Percentiles rank a stretch among this genome's conserved stretches.
Evolutionary conservation across 768 basidiomycete species (phyloP).

Genomic region (Fistulinella prunicolor): DNA sequence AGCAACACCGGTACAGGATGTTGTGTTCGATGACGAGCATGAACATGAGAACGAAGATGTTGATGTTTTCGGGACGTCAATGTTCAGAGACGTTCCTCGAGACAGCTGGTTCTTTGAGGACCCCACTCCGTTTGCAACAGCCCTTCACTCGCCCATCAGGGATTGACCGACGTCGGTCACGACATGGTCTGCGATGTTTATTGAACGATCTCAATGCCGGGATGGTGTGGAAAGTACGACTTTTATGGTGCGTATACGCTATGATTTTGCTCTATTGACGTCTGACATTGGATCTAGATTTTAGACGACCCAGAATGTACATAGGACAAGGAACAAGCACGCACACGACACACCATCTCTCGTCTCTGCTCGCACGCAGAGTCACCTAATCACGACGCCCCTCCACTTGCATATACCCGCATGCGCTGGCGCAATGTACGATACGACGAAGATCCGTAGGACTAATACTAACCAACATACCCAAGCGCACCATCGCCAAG

Average conservation of each 20-base stretch:
- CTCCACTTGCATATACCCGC: neutral
- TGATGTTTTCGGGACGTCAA: conserved; percentile 13
- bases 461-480: neutral
- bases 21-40: too few relatives aligned
- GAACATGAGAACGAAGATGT: conserved; percentile 1
- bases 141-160: neutral
- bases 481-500: neutral
- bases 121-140: neutral
- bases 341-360: neutral
- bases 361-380: neutral
- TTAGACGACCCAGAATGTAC: conserved; percentile 5
- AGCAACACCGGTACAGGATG: conserved; percentile 5
- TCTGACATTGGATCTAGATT: conserved; percentile 4
- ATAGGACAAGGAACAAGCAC: neutral
- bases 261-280: neutral
- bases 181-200: too few relatives aligned
- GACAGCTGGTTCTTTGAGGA: conserved; percentile 14
- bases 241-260: neutral
- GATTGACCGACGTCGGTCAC: neutral
- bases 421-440: conserved; percentile 23
- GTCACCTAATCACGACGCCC: neutral
- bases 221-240: neutral
- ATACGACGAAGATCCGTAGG: conserved; percentile 12
- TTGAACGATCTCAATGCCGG: conserved; percentile 2
- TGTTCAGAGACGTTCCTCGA: neutral